Evolutionary conservation across 768 basidiomycete genomes (phyloP), one percentile per base, ranked within the genome.

Genomic region (Floccularia luteovirens): DNA sequence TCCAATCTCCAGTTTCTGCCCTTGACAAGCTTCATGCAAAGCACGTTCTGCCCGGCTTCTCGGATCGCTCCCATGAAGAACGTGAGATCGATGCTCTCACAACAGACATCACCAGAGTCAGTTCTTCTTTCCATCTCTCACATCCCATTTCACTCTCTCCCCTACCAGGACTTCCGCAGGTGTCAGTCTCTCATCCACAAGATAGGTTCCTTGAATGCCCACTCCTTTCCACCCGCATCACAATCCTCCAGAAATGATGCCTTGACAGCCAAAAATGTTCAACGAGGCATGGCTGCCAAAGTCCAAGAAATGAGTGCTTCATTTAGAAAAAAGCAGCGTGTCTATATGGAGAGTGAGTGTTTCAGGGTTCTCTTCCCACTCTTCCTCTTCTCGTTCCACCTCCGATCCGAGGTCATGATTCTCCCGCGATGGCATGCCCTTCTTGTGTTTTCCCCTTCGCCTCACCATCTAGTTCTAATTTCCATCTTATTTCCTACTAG

Each of bases 21-120:
- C 80, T 99, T 28, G 96, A 98, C 61, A 96, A 88, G 59, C 78
- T 99, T 3, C 94, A 99, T 50, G 89, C 94, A 48, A 96, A 89
- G 58, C 93, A 96, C 59, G 85, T 84, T 42, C 75, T 99, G 4
- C 96, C 96, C 48, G 94, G 93, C 1, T 99, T 99, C 59, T 77
- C 90, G 56, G 96, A 99, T 74, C 85, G 96, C 38, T 70, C 86
- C 2, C 80, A 81, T 3, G 94, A 99, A 64, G 94, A 98, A 63
- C 75, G 80, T 45, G 93, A 98, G 58, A 99, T 99, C 45, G 88
- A 96, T 55, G 60, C 72, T 16, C 69, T 85, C 36, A 93, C 93
- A 3, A 77, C 73, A 27, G 82, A 88, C 51, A 89, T 99, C 60
- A 99, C 94, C 34, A 75, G 82, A 51, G 93, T 90, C 55, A 48